phyloP scores from a whole-genome alignment of 768 basidiomycete genomes.

The Hypholoma fasciculare region DNA sequence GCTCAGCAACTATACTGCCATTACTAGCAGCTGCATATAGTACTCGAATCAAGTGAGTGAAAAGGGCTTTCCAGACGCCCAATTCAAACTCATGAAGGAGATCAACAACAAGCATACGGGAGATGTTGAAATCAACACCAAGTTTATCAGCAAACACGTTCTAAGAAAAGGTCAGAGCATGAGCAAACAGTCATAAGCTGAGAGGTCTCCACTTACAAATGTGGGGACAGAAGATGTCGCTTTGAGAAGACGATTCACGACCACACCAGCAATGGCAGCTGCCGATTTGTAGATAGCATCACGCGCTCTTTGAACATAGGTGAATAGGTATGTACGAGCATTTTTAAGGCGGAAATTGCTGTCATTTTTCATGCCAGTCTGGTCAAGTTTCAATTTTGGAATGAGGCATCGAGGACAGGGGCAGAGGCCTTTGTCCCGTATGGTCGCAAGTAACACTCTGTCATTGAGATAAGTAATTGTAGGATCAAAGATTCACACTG shows the following conservation, averaged over 20 bases:
- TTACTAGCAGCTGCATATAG: slow-evolving; percentile 2
- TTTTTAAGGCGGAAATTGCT: neutral
- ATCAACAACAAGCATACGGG: slow-evolving; percentile 3
- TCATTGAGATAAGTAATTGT: slow-evolving; percentile 12
- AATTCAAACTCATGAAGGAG: slow-evolving; percentile 4
- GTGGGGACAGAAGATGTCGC: slow-evolving; percentile 28
- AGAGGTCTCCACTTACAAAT: slow-evolving; percentile 16
- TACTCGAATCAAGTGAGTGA: slow-evolving; percentile 29
- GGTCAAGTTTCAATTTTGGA: slow-evolving; percentile 22
- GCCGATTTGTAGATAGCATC: slow-evolving; percentile 1
- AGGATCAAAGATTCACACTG: slow-evolving; percentile 9
- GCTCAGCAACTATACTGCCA: neutral
- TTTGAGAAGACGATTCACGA: slow-evolving; percentile 5
- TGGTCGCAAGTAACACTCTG: slow-evolving; percentile 31
- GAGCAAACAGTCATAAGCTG: slow-evolving; percentile 2
- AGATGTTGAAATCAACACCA: neutral
- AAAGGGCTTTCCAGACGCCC: slow-evolving; percentile 15
- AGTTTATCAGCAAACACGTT: neutral
- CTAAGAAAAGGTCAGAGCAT: neutral
- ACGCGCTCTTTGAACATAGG: slow-evolving; percentile 3
- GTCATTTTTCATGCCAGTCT: slow-evolving; percentile 27
- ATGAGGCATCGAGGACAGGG: slow-evolving; percentile 35
- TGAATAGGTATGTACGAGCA: slow-evolving; percentile 8
- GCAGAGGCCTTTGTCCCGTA: slow-evolving; percentile 37
- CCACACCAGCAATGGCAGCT: neutral